A percentile compares a stretch with the other conserved stretches of the same genome.
Evolutionary conservation across 2,329 filamentous ascomycete genomes (phyloP).

Genomic region (Colletotrichum shisoi): DNA sequence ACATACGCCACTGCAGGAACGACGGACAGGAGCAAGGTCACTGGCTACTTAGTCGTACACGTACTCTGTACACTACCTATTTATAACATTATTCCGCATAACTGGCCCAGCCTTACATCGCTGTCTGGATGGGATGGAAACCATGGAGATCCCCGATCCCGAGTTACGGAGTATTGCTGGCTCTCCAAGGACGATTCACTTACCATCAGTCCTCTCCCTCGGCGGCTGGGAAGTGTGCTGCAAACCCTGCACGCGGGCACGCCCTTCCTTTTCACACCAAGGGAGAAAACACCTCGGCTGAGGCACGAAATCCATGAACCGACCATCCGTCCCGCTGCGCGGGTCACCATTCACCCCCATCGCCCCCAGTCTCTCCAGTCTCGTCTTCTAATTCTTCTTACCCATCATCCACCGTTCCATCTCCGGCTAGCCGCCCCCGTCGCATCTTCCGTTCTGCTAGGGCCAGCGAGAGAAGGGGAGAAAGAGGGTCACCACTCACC

Average conservation of each 20-base stretch:
- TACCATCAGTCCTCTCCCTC: constrained; percentile 11
- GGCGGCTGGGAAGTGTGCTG: constrained; percentile 14
- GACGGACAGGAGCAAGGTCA: constrained; percentile 9
- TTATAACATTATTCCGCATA: constrained; percentile 26
- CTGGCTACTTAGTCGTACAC: not conserved
- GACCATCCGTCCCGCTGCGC: constrained; percentile 13
- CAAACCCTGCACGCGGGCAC: not conserved
- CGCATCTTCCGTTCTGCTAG: constrained; percentile 31
- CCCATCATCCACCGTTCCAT: not conserved
- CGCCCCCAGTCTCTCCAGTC: constrained; percentile 14
- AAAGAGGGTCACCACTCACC: constrained; percentile 27
- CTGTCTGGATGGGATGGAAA: constrained; percentile 32
- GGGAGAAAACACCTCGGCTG: not conserved
- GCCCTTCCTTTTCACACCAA: not conserved
- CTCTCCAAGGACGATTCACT: constrained; percentile 5
- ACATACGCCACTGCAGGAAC: not conserved
- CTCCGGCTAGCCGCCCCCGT: constrained; percentile 27
- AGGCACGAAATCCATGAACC: constrained; percentile 8
- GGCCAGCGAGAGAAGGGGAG: constrained; percentile 8
- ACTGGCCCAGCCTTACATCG: constrained; percentile 21
- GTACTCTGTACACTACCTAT: constrained; percentile 15
- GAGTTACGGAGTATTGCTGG: constrained; percentile 8
- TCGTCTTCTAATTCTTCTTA: not conserved
- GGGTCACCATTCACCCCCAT: constrained; percentile 11
- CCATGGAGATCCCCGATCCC: constrained; percentile 29